Base-by-base conservation (phyloP, 768 basidiomycete genomes). In the Lentinus tigrinus region DNA sequence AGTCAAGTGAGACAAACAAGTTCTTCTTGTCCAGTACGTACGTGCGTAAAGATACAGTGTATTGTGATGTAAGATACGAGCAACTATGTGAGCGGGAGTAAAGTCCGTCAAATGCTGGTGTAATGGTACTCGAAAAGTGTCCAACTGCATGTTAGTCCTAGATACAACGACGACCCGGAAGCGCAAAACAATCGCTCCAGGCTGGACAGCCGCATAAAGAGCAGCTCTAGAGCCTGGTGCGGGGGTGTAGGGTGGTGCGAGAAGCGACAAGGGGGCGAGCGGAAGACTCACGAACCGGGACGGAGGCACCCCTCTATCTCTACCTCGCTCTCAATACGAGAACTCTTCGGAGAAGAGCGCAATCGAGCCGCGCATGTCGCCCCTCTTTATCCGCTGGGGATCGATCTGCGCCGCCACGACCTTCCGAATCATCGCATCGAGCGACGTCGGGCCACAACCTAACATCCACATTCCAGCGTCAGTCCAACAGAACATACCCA, bases 361-460 rank as follows among this genome's bases (percentile, higher is more conserved):
- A 54, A 90, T 81, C 21, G 75, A 78, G 17, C 87, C 84, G 37
- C 81, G 78, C 70, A 77, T 75, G 69, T 87, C 84, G 3, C 85
- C 87, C 47, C 73, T 71, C 57, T 77, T 64, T 58, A 87, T 74
- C 56, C 79, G 77, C 28, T 62, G 63, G 21, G 85, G 82, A 66
- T 82, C 77, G 58, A 89, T 88, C 57, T 85, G 81, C 28, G 76
- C 69, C 1, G 87, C 78, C 9, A 91, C 78, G 40, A 81, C 73
- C 69, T 88, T 86, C 40, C 91, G 77, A 8, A 91, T 81, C 65
- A 88, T 73, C 5, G 81, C 84, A 67, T 89, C 87, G 50, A 92
- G 75, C 7, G 87, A 83, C 0, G 78, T 76, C 0, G 90, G 90
- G 1, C 90, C 91, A 65, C 90, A 92, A 63, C 85, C 88, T 88